phyloP scores from a whole-genome alignment of 2,329 filamentous ascomycete genomes.

The Alternaria incomplexa region DNA sequence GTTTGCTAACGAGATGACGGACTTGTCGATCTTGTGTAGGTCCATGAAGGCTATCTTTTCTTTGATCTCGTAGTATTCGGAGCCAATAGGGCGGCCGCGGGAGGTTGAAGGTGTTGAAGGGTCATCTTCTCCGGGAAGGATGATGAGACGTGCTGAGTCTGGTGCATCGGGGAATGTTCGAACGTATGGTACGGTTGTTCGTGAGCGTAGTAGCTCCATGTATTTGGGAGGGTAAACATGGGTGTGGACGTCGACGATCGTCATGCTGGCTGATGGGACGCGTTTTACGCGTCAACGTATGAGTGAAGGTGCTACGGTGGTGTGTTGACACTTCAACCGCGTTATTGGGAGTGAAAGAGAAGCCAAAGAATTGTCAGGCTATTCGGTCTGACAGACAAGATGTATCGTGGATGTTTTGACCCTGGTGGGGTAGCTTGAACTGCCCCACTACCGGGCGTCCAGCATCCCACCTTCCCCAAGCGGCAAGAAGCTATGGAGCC shows the following conservation, averaged over 20 bases:
- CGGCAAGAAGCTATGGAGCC: constrained; percentile 23
- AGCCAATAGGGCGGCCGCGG: constrained; percentile 81
- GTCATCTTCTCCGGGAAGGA: constrained; percentile 65
- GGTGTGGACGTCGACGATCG: constrained; percentile 66
- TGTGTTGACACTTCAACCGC: background rate
- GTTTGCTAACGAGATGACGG: constrained; percentile 87
- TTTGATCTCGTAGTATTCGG: constrained; percentile 79
- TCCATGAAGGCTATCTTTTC: constrained; percentile 90
- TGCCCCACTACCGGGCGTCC: constrained; percentile 31
- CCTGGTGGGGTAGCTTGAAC: constrained; percentile 28
- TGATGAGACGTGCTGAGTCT: constrained; percentile 68
- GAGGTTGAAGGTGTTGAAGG: constrained; percentile 58
- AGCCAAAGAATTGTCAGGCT: background rate
- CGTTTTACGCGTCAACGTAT: background rate
- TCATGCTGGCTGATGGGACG: constrained; percentile 32
- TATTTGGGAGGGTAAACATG: constrained; percentile 68
- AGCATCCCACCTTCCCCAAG: constrained; percentile 43
- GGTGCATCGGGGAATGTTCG: constrained; percentile 64
- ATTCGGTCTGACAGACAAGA: background rate
- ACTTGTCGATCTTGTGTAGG: constrained; percentile 78
- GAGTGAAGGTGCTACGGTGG: background rate
- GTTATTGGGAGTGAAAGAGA: background rate
- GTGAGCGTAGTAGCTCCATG: constrained; percentile 62
- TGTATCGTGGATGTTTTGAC: constrained; percentile 17
- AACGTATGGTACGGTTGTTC: constrained; percentile 72